Evolutionary conservation across 2,329 filamentous ascomycete genomes (phyloP), one percentile per base, ranked within the genome.

Genomic region (Lizonia empirigonia): DNA sequence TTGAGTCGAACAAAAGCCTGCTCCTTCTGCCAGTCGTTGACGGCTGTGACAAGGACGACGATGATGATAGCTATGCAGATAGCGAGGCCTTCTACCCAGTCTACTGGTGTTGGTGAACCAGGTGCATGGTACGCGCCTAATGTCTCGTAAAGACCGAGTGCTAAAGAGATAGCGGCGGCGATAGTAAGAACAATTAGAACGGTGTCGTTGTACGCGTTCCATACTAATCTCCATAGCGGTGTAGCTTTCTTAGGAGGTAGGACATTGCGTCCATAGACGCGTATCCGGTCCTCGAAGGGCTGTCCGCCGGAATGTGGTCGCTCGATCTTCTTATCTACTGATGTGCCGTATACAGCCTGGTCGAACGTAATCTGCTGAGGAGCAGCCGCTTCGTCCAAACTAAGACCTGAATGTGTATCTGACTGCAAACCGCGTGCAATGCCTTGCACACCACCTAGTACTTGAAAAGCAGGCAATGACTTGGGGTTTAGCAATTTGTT

Each of bases 181-280:
- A 84, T 78, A 0, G 86, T 87, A 52, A 90, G 74, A 5, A 90
- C 74, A 30, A 90, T 86, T 30, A 91, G 80, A 27, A 90, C 85
- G 58, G 87, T 88, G 71, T 90, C 88, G 59, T 89, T 87, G 69
- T 88, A 89, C 2, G 87, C 85, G 55, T 82, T 82, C 86, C 86
- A 90, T 51, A 85, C 78, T 7, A 89, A 67, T 50, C 75, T 77
- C 61, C 83, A 77, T 32, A 89, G 78, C 2, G 83, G 79, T 22
- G 83, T 85, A 2, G 80, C 76, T 68, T 88, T 86, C 65, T 85
- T 84, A 34, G 83, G 79, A 0, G 86, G 86, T 18, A 89, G 74
- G 10, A 77, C 72, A 60, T 89, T 89, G 57, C 81, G 79, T 36
- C 80, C 78, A 63, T 80, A 87, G 4, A 87, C 74, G 24, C 84